Conservation (phyloP, 2,329 filamentous ascomycete genomes). For the Thielaviopsis cerberus region DNA sequence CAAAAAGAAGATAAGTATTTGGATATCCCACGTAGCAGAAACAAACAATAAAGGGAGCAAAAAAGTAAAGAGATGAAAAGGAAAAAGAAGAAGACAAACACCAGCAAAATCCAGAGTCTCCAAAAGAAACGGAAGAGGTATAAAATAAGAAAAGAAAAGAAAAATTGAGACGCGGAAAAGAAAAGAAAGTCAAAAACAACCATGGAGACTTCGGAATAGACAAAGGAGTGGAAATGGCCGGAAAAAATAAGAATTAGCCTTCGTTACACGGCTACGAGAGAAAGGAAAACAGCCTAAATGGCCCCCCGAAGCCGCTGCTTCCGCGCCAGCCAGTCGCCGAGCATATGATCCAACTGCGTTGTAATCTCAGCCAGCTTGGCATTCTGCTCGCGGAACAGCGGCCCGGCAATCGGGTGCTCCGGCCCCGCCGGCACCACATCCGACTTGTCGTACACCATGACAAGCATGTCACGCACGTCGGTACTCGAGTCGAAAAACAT, state of each 20-base stretch:
- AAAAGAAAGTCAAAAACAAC: not conserved
- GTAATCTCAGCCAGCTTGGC: conserved; percentile 74
- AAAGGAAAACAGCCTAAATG: conserved; percentile 18
- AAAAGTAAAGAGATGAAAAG: conserved; percentile 1
- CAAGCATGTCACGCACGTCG: conserved; percentile 74
- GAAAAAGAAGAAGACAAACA: not conserved
- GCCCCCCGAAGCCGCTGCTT: conserved; percentile 42
- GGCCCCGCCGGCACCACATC: conserved; percentile 59
- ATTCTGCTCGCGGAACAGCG: conserved; percentile 73
- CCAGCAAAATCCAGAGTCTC: not conserved
- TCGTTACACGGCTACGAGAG: not conserved
- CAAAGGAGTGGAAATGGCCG: not conserved
- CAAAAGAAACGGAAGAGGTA: conserved; percentile 1
- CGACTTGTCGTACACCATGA: conserved; percentile 83
- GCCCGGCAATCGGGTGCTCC: conserved; percentile 70
- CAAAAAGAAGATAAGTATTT: not conserved
- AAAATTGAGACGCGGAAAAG: not conserved
- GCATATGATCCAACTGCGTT: conserved; percentile 69
- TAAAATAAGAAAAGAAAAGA: not conserved
- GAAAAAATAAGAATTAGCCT: not conserved
- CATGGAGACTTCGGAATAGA: not conserved
- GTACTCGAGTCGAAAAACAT: conserved; percentile 69
- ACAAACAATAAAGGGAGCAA: not conserved
- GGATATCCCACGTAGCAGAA: not conserved
- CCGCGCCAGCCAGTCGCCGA: conserved; percentile 62